Conservation (phyloP, 805 yeast species). For the Candida koratica region DNA sequence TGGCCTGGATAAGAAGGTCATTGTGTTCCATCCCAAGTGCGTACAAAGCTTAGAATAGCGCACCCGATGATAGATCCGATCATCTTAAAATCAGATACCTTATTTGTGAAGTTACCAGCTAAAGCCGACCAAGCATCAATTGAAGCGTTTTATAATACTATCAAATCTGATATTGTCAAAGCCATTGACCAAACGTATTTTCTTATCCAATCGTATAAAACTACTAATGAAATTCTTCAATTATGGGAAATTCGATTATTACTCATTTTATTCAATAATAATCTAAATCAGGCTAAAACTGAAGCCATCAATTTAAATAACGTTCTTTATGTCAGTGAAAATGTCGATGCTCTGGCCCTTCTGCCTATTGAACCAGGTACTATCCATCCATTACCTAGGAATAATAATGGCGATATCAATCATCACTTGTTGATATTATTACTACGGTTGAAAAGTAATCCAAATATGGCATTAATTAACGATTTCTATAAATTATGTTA, state of each 20-base stretch:
- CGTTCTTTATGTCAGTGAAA: slow-evolving; percentile 30
- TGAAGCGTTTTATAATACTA: background rate
- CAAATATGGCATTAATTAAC: slow-evolving; percentile 40
- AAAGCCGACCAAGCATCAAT: background rate
- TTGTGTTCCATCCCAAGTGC: slow-evolving; percentile 3
- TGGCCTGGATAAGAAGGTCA: slow-evolving; percentile 30
- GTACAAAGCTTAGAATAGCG: background rate
- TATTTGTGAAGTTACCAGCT: slow-evolving; percentile 6
- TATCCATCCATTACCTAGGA: slow-evolving; percentile 36
- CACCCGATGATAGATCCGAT: background rate
- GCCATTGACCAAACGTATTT: slow-evolving; percentile 9
- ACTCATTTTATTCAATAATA: slow-evolving; percentile 27
- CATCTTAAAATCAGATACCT: slow-evolving; percentile 1
- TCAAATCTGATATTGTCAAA: slow-evolving; percentile 1
- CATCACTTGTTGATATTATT: slow-evolving; percentile 30
- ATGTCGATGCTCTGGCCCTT: slow-evolving; percentile 14
- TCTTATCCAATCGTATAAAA: slow-evolving; percentile 9
- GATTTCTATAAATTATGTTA: slow-evolving; percentile 43
- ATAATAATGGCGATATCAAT: slow-evolving; percentile 26
- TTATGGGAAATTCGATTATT: slow-evolving; percentile 38
- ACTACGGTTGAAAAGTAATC: slow-evolving; percentile 40
- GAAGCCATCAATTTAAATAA: slow-evolving; percentile 39
- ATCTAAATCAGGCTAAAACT: slow-evolving; percentile 27
- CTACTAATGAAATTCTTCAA: slow-evolving; percentile 15
- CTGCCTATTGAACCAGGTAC: slow-evolving; percentile 8